These are phyloP conservation scores for Capsella bursapastoris DNA, from an alignment of 345 rosid genomes.

Conservation along the genomic window DNA sequence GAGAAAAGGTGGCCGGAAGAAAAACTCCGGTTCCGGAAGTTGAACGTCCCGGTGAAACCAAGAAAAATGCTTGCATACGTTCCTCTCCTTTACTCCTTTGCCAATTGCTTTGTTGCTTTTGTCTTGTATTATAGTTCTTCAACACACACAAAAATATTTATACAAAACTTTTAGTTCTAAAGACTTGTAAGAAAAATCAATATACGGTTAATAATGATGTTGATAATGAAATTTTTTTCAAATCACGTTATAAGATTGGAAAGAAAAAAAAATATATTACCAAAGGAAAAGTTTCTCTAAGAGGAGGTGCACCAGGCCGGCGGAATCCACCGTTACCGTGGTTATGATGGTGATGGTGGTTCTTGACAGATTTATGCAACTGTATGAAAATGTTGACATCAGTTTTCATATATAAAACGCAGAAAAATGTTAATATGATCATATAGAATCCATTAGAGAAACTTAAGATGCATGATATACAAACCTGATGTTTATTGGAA, in stretches of 20 bases:
- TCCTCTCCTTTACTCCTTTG: constrained; percentile 48
- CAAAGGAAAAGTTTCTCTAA: constrained; percentile 23
- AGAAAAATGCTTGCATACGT: constrained; percentile 83
- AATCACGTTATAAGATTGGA: background rate
- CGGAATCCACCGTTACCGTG: constrained; percentile 9
- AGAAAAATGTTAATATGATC: background rate
- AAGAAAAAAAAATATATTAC: constrained; percentile 1
- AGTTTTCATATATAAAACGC: background rate
- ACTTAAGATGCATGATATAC: background rate
- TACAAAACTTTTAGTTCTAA: background rate
- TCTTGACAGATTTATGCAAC: constrained; percentile 28
- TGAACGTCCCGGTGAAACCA: constrained; percentile 59
- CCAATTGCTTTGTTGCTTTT: constrained; percentile 42
- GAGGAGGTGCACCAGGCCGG: background rate
- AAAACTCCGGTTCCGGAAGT: constrained; percentile 89
- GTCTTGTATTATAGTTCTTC: constrained; percentile 40
- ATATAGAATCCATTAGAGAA: background rate
- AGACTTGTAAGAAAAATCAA: background rate
- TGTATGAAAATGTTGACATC: background rate
- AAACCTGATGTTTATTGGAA: constrained; percentile 40
- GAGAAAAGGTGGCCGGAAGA: constrained; percentile 61
- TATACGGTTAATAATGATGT: background rate
- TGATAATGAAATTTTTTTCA: background rate
- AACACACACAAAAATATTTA: constrained; percentile 1
- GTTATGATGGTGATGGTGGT: constrained; percentile 6